Evolutionary conservation across 768 basidiomycete genomes (phyloP), one percentile per base, ranked within the genome.

Genomic region (Tylopilus intermedius): DNA sequence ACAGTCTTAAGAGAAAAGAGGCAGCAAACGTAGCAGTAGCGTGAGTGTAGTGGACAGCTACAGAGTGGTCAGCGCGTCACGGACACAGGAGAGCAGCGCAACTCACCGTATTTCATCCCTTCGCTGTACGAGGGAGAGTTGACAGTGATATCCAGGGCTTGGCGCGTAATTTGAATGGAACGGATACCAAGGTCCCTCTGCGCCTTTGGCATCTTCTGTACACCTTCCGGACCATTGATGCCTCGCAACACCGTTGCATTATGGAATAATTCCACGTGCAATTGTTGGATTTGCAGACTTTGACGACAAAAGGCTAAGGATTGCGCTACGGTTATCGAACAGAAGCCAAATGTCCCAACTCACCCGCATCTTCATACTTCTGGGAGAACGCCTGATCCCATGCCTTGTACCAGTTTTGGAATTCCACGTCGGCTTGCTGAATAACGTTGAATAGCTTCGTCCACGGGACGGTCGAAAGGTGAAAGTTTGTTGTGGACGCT

Each of bases 21-120:
- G 93, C 94, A 21, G 90, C 81, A 71, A 97, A 97, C 0, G 94
- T 95, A 5, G 94, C 94, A 27, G 91, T 90, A 39, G 90, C 90
- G 65, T 97, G 94, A 13, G 88, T 88, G 62, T 89, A 88, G 64
- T 90, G 86, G n/a, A 93, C 88, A 14, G 91, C 90, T 90, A 58
- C 18, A 21, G 9, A 18, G 22, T 27, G 39, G 29, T 60, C 44
- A 56, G 54, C 43, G 48, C 24, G 14, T 49, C 26, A 47, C 55
- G 11, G 47, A 50, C 30, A 18, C 18, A 39, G n/a, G 22, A n/a
- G 9, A 35, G 55, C 32, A 33, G 2, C 26, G 10, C 13, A 22
- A 64, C 80, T 42, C 62, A 88, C 91, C 90, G 63, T 92, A 96
- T 76, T 86, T 89, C 81, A 97, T 86, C 18, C 91, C 91, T 65